phyloP scores from a whole-genome alignment of 202 grass and related monocot genomes.

The Hordeum pubiflorum region DNA sequence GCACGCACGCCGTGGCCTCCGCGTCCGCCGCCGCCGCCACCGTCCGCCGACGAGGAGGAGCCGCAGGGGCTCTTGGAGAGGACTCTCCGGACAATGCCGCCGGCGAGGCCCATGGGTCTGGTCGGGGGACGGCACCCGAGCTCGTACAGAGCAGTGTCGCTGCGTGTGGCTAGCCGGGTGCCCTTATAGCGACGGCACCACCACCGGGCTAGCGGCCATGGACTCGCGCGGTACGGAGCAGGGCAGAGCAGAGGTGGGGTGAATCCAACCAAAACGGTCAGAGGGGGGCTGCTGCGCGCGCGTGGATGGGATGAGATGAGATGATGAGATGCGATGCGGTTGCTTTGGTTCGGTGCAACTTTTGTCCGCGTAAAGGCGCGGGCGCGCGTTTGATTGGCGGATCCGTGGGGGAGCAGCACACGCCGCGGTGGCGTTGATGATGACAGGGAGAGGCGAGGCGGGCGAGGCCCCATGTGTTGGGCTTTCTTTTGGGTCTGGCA shows the following conservation, averaged over 20 bases:
- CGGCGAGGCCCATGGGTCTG: constrained; percentile 51
- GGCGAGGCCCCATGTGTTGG: constrained; percentile 33
- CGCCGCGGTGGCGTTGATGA: constrained; percentile 24
- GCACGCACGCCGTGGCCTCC: constrained; percentile 32
- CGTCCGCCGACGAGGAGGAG: background rate
- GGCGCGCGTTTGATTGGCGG: constrained; percentile 51
- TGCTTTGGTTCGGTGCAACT: constrained; percentile 37
- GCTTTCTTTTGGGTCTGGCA: constrained; percentile 29
- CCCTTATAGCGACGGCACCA: constrained; percentile 25
- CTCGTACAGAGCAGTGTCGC: too few species aligned
- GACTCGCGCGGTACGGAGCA: background rate
- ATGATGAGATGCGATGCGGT: background rate
- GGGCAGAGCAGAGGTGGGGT: background rate
- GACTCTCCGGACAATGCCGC: constrained; percentile 59
- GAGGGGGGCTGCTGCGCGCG: background rate
- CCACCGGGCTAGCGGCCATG: background rate
- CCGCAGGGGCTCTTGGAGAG: constrained; percentile 61
- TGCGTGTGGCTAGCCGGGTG: background rate
- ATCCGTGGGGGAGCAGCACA: constrained; percentile 21
- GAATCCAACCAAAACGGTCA: constrained; percentile 16
- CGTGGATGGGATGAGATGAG: too few species aligned
- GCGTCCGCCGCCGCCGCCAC: background rate
- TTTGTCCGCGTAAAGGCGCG: constrained; percentile 34
- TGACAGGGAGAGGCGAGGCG: background rate
- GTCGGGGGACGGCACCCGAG: too few species aligned